phyloP scores from a whole-genome alignment of 2,329 filamentous ascomycete species.

The Alternaria sp. region DNA sequence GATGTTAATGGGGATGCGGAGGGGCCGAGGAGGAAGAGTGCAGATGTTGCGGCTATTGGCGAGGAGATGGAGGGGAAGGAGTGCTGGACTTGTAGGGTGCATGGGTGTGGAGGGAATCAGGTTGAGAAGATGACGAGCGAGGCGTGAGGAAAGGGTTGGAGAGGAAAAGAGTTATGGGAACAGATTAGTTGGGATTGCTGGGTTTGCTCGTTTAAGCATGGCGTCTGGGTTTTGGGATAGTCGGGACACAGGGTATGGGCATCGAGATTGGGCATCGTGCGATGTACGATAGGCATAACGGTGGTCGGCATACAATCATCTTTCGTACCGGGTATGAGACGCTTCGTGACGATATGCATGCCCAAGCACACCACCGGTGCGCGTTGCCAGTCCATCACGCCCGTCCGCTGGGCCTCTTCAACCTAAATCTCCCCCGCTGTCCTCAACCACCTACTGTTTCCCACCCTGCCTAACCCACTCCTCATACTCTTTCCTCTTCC shows the following conservation, averaged over 20 bases:
- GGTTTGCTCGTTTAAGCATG: constrained; percentile 16
- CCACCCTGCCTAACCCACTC: constrained; percentile 64
- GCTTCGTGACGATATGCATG: background rate
- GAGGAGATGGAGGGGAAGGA: constrained; percentile 24
- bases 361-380: background rate
- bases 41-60: constrained; percentile 29
- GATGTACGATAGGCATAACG: background rate
- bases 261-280: background rate
- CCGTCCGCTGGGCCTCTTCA: background rate
- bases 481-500: constrained; percentile 83
- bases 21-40: constrained; percentile 29
- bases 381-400: background rate
- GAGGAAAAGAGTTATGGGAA: background rate
- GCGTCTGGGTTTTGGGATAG: constrained; percentile 12
- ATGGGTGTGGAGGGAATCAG: constrained; percentile 29
- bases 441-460: constrained; percentile 12
- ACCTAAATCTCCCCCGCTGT: background rate
- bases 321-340: background rate
- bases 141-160: constrained; percentile 15
- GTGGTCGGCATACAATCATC: background rate
- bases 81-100: constrained; percentile 36
- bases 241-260: background rate
- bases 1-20: constrained; percentile 33
- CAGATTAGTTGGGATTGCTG: constrained; percentile 2
- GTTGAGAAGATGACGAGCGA: constrained; percentile 36